These are phyloP conservation scores for Centrapalus pauciflorus DNA, from an alignment of 129 eudicot genomes.

Conservation along the genomic window DNA sequence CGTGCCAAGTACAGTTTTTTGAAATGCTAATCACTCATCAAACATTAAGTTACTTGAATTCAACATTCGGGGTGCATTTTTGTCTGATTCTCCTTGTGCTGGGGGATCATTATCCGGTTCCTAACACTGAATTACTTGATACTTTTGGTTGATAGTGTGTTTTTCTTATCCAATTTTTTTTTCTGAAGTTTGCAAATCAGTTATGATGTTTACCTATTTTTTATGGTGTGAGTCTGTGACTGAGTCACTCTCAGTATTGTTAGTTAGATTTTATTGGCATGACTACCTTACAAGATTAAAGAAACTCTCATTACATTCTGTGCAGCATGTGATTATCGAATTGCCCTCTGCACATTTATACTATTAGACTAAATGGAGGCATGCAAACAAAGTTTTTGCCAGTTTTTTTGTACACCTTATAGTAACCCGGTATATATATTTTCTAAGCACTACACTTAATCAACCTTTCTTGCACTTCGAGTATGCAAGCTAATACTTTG, in stretches of 20 bases:
- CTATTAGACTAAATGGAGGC: not conserved
- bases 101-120: not conserved
- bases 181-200: not conserved
- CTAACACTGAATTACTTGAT: not conserved
- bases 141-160: not conserved
- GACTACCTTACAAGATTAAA: not conserved
- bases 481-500: not conserved
- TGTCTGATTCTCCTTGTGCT: not conserved
- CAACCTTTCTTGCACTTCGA: not conserved
- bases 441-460: not conserved
- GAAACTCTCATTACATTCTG: not conserved
- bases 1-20: not conserved
- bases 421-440: not conserved
- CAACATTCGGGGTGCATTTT: not conserved
- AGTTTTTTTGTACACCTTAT: not conserved
- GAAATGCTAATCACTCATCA: not conserved
- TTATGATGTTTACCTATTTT: not conserved
- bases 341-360: not conserved
- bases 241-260: not conserved
- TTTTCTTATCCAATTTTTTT: not conserved
- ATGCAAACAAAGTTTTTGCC: not conserved
- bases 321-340: not conserved
- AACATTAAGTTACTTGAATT: not conserved
- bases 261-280: not conserved
- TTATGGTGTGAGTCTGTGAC: not conserved